Conservation (phyloP, 768 basidiomycete genomes). For the Hydnomerulius pinastri region DNA sequence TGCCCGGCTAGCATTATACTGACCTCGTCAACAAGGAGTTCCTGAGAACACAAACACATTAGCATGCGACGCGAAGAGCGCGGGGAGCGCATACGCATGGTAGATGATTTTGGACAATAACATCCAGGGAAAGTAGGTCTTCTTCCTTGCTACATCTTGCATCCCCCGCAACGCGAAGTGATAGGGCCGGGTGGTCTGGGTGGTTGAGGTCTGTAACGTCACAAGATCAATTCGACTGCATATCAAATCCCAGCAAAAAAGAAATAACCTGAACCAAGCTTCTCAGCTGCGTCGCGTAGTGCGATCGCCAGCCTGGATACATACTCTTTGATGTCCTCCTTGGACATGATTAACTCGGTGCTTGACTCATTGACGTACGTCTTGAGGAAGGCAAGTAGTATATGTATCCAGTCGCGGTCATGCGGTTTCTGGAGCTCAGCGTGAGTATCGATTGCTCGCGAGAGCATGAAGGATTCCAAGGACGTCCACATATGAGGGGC, state of each 20-base stretch:
- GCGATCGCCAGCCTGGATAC: constrained; percentile 50
- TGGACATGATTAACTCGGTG: constrained; percentile 53
- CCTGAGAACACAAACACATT: constrained; percentile 44
- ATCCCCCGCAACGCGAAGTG: constrained; percentile 46
- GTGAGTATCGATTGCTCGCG: constrained; percentile 71
- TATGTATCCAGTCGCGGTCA: constrained; percentile 80
- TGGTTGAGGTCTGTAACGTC: constrained; percentile 57
- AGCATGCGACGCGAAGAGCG: constrained; percentile 3
- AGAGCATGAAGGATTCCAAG: constrained; percentile 78
- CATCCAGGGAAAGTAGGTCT: constrained; percentile 66
- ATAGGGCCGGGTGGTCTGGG: constrained; percentile 69
- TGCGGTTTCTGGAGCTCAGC: constrained; percentile 52
- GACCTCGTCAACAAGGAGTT: constrained; percentile 62
- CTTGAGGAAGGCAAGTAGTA: constrained; percentile 75
- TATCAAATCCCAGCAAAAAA: not conserved
- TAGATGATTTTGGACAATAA: constrained; percentile 63
- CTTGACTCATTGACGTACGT: constrained; percentile 59
- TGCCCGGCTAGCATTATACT: constrained; percentile 60
- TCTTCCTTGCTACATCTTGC: constrained; percentile 56
- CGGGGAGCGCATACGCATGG: constrained; percentile 65
- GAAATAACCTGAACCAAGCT: constrained; percentile 57
- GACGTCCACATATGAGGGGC: constrained; percentile 81
- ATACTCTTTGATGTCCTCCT: constrained; percentile 53
- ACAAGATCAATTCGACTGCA: constrained; percentile 11
- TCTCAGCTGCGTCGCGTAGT: constrained; percentile 49